A percentile compares a stretch with the other conserved stretches of the same genome.
Conservation (phyloP, 306 rosid species). For the Quercus robur region DNA sequence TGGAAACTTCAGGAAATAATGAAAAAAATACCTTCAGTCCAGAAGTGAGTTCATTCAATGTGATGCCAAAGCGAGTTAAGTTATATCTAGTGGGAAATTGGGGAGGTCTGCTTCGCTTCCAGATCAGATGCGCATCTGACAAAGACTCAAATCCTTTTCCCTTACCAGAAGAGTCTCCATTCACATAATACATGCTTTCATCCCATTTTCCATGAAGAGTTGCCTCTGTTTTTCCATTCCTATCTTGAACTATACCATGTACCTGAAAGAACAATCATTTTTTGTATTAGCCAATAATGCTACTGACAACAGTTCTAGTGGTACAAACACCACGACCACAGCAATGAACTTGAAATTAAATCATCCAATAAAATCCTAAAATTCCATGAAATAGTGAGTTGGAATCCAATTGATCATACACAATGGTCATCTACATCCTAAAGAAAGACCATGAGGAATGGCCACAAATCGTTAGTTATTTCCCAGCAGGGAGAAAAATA, state of each 20-base stretch:
- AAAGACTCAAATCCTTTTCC: slow-evolving; percentile 77
- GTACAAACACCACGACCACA: neutral
- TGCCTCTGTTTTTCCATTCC: slow-evolving; percentile 75
- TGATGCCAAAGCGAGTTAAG: slow-evolving; percentile 92
- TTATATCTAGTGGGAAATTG: slow-evolving; percentile 79
- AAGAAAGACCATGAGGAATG: neutral
- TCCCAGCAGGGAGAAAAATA: neutral
- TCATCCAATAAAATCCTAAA: neutral
- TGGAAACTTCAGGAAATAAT: slow-evolving; percentile 11
- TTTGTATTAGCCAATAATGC: neutral
- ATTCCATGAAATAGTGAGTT: neutral
- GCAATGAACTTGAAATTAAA: neutral
- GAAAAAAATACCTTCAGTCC: slow-evolving; percentile 78
- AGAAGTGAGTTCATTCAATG: slow-evolving; percentile 84
- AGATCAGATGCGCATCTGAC: slow-evolving; percentile 76
- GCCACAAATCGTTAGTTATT: neutral
- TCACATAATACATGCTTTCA: slow-evolving; percentile 85
- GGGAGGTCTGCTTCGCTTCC: slow-evolving; percentile 91
- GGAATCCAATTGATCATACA: neutral
- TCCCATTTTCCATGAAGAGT: slow-evolving; percentile 98
- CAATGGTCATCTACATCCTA: neutral
- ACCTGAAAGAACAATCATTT: slow-evolving; percentile 46
- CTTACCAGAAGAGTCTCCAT: slow-evolving; percentile 76
- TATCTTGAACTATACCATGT: slow-evolving; percentile 86
- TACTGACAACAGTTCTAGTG: neutral